A percentile compares a stretch with the other conserved stretches of the same genome.
Conservation (phyloP, 2,329 filamentous ascomycete genomes). For the Hypoxylon sp. region DNA sequence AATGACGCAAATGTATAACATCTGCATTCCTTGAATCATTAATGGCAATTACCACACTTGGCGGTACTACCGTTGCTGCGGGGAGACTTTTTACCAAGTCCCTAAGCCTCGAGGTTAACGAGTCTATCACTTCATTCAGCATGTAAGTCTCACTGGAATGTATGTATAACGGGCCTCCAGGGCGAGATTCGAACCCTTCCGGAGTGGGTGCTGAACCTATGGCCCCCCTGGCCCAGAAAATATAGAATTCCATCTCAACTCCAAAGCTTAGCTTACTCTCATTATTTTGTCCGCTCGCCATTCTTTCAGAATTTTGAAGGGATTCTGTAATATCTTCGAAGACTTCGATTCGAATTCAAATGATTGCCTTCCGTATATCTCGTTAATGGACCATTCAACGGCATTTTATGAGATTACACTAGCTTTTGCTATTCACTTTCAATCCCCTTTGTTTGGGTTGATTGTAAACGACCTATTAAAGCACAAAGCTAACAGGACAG, state of each 20-base stretch:
- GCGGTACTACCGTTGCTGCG: background rate
- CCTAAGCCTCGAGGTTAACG: background rate
- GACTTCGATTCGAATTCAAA: background rate
- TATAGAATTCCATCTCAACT: constrained; percentile 32
- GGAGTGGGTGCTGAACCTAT: background rate
- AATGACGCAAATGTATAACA: background rate
- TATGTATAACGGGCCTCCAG: constrained; percentile 10
- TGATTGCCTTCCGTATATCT: background rate
- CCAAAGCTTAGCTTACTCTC: constrained; percentile 28
- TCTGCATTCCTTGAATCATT: background rate
- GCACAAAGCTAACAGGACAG: background rate
- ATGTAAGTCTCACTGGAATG: too few relatives aligned
- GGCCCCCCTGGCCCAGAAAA: background rate
- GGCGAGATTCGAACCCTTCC: background rate
- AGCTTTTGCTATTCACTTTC: background rate
- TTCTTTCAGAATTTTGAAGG: background rate
- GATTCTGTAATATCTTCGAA: background rate
- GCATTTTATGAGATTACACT: background rate
- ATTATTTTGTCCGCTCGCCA: background rate
- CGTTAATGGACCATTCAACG: background rate
- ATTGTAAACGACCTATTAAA: background rate
- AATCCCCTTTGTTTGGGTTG: background rate
- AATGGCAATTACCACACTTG: background rate
- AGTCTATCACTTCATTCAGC: background rate
- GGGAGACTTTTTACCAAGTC: background rate